Evolutionary conservation across 148 eudicot species (phyloP).

Genomic region (Dianthus caryophyllus): DNA sequence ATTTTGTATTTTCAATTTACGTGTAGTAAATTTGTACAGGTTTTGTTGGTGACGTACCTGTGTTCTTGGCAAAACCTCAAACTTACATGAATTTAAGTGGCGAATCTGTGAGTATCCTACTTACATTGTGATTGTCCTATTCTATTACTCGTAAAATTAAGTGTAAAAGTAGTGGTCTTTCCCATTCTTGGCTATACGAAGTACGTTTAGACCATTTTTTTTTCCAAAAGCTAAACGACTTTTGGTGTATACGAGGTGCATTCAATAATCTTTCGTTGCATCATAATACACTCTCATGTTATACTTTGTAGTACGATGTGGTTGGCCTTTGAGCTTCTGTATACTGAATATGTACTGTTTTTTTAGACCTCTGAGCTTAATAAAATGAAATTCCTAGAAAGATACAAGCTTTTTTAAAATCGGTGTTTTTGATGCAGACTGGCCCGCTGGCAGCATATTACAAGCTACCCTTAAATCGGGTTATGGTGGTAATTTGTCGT

Average conservation of each 20-base stretch:
- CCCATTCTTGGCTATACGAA: not conserved
- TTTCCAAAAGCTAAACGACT: too few species aligned
- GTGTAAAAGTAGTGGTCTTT: not conserved
- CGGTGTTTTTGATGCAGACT: slow-evolving; percentile 37
- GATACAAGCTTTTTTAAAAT: slow-evolving; percentile 14
- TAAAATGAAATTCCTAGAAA: not conserved
- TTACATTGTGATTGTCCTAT: not conserved
- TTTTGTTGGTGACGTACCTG: slow-evolving; percentile 51
- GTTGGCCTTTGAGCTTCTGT: not conserved
- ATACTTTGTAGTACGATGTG: not conserved
- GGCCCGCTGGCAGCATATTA: slow-evolving; percentile 96
- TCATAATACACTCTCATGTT: not conserved
- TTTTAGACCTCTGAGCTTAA: not conserved
- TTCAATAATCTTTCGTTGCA: slow-evolving; percentile 1
- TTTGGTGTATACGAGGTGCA: too few species aligned
- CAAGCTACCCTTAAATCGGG: slow-evolving; percentile 78
- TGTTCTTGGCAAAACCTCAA: slow-evolving; percentile 84
- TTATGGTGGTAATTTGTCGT: slow-evolving; percentile 63
- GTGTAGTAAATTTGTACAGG: too few species aligned
- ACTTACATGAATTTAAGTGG: slow-evolving; percentile 89
- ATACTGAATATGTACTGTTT: too few species aligned
- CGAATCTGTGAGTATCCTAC: slow-evolving; percentile 57
- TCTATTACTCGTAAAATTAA: not conserved
- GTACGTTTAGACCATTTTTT: too few species aligned
- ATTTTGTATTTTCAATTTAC: not conserved